These are phyloP conservation scores for Rubia balearica DNA, from an alignment of 305 asterid genomes.

Conservation along the genomic window DNA sequence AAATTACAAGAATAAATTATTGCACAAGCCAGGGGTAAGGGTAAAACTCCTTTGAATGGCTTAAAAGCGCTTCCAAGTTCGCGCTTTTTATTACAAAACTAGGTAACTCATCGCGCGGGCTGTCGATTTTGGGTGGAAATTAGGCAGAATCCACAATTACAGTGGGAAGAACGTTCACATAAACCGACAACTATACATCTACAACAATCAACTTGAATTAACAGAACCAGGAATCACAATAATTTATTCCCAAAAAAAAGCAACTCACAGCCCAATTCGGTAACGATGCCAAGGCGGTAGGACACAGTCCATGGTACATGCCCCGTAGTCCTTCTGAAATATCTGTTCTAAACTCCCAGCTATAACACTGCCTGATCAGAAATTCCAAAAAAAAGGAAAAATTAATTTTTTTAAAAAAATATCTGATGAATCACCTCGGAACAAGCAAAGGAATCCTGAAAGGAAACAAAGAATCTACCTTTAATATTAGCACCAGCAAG, in stretches of 20 bases:
- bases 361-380: conserved; percentile 70
- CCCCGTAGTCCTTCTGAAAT: conserved; percentile 84
- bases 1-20: too few species aligned
- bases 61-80: too few species aligned
- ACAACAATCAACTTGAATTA: too few species aligned
- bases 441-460: background rate
- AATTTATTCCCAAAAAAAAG: too few species aligned
- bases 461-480: conserved; percentile 31
- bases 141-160: conserved; percentile 89
- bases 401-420: background rate
- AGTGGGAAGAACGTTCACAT: conserved; percentile 80
- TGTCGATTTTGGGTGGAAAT: too few species aligned
- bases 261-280: conserved; percentile 53
- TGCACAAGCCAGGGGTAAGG: too few species aligned
- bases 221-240: too few species aligned
- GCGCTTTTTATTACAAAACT: too few species aligned
- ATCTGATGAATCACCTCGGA: conserved; percentile 9
- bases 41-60: too few species aligned
- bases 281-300: conserved; percentile 79
- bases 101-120: too few species aligned
- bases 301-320: conserved; percentile 92
- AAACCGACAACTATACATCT: conserved; percentile 34
- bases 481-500: conserved; percentile 53
- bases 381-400: conserved; percentile 4
- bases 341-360: conserved; percentile 81